Evolutionary conservation across 106 monocot species (phyloP), one percentile per base, ranked within the genome.

Genomic region (Dendrobium nobile): DNA sequence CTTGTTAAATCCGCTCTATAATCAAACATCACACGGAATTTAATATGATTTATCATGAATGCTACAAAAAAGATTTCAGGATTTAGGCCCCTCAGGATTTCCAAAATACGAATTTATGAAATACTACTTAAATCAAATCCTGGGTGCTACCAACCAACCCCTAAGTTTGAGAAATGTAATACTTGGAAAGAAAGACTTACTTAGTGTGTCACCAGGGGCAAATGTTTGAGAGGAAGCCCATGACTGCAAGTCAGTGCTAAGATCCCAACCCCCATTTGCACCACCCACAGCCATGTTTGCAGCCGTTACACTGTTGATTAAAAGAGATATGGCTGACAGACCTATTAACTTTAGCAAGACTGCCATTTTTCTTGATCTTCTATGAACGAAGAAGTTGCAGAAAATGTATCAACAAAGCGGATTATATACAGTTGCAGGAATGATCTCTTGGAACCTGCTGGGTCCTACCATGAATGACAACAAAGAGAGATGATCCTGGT

Each of bases 211-310:
- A 15, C 73, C 73, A 41, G 73, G 18, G 18, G 10, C 17, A 20
- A 73, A 73, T 73, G 4, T 73, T 11, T 73, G 73, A 1, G 73
- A 73, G 26, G 73, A 73, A 73, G 41, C 40, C 73, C 73, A 73
- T 73, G 73, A 73, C 40, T 41, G 11, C 41, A 41, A 20, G 73
- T 73, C 73, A 4, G 15, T 73, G 73, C 41, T 42, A 6, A 73
- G 40, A 73, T 73, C 73, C 73, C 73, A 73, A 5, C 73, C 41
- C 15, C 41, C 41, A 17, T 41, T 73, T 28, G 11, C 17, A 73
- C 73, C 73, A 11, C 41, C 41, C 13, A 42, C 73, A 0, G 27
- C 7, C 40, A 73, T 41, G 41, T 73, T 73, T 31, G 24, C 9
- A 67, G 67, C 15, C 37, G 41, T 4, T 42, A 26, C 37, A 73